A percentile compares a stretch with the other conserved stretches of the same genome.
Evolutionary conservation across 805 yeast genomes (phyloP).

Genomic region (Candida fluviatilis): DNA sequence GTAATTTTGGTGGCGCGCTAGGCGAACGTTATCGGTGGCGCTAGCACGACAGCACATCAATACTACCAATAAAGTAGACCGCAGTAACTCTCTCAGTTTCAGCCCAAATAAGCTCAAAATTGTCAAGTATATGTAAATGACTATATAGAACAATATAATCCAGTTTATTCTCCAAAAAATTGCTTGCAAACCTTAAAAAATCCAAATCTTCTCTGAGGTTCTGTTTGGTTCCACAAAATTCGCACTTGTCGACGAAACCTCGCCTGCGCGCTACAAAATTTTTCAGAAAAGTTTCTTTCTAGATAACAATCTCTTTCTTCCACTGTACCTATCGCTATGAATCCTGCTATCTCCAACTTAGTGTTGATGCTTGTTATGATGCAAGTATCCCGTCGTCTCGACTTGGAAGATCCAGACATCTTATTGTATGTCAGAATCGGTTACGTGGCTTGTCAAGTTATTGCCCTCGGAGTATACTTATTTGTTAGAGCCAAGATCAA

Average conservation of each 20-base stretch:
- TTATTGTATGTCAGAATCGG: conserved; percentile 71
- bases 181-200: background rate
- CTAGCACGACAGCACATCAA: no score
- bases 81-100: no score
- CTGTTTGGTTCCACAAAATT: background rate
- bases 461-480: conserved; percentile 65
- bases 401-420: conserved; percentile 78
- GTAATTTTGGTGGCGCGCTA: no score
- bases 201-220: background rate
- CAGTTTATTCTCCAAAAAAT: no score
- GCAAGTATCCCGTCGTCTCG: conserved; percentile 87
- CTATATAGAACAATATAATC: no score
- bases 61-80: no score
- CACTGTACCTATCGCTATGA: conserved; percentile 48
- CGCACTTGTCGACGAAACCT: background rate
- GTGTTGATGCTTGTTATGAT: conserved; percentile 92
- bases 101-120: no score
- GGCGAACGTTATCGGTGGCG: no score
- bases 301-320: no score
- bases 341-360: conserved; percentile 83
- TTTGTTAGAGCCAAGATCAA: conserved; percentile 57
- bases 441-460: conserved; percentile 61
- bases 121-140: no score
- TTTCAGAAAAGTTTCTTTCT: background rate
- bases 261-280: background rate